Base-by-base conservation (phyloP, 257 asterid genomes). In the Fraxinus excelsior region DNA sequence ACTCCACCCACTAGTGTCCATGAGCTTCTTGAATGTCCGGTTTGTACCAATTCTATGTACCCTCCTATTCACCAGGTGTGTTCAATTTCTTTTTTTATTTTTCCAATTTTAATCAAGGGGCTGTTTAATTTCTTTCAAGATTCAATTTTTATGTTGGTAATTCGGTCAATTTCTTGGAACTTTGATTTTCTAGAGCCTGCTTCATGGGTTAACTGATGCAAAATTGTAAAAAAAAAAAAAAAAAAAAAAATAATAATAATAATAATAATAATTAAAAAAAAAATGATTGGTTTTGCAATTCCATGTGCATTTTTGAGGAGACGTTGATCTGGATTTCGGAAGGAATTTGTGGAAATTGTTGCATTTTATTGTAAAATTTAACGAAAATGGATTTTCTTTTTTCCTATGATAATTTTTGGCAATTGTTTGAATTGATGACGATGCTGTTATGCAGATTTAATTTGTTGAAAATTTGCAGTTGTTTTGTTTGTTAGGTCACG, bases 11-110 rank as follows among this genome's bases (percentile, higher is more conserved):
- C 88, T 5, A 82, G 91, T 77, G 94, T 89, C 70, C 94, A 87
- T 29, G 94, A 89, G 83, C 90, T 89, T 82, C 90, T 89, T 10
- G 94, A 87, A 84, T 87, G 91, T 78, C 91, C 91, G 44, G 91
- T 87, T 78, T 87, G 91, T 73, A 85, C 90, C 76, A 87, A 89
- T 82, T 87, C 93, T 76, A 89, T 89, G 93, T 89, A 89, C 82
- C 94, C 94, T 77, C 94, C 94, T 5, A 89, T 89, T 34, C 94
- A 87, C 79, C 94, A 87, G 94, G 94, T 89, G 70, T n/a, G 34
- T 49, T 83, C 71, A 12, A 56, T 68, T 40, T 31, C 65, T 65
- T 62, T 32, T 26, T 12, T n/a, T 72, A 7, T 70, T 7, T 38
- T 26, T 58, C 60, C 31, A 25, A 35, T 53, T 76, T 72, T 64